phyloP scores from a whole-genome alignment of 2,329 filamentous ascomycete species.

The Didymella lethalis region DNA sequence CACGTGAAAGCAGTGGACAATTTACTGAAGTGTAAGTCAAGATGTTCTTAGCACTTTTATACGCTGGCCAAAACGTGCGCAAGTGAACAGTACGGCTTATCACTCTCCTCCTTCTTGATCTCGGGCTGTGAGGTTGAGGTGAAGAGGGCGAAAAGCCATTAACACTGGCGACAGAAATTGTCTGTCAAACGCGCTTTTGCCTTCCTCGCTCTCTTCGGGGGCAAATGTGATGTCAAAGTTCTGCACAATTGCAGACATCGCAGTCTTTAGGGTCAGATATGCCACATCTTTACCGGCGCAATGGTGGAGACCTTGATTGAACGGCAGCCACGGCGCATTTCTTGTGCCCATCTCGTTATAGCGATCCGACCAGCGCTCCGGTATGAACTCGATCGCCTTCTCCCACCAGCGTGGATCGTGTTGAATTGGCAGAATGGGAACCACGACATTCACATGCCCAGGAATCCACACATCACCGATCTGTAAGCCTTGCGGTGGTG shows the following conservation, averaged over 20 bases:
- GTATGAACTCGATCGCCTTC: background rate
- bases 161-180: background rate
- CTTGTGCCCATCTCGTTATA: background rate
- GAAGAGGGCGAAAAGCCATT: background rate
- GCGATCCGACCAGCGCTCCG: background rate
- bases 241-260: background rate
- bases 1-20: background rate
- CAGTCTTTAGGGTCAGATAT: background rate
- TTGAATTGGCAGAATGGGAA: background rate
- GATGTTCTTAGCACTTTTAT: background rate
- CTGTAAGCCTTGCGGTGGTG: background rate
- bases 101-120: background rate
- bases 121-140: background rate
- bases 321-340: background rate
- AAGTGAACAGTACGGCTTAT: background rate
- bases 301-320: background rate
- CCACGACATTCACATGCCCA: background rate
- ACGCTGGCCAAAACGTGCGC: background rate
- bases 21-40: background rate
- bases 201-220: background rate
- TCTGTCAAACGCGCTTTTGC: background rate
- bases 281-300: background rate
- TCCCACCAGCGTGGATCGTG: background rate
- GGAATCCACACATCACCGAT: background rate
- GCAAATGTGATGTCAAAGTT: background rate